phyloP scores from a whole-genome alignment of 176 grass and related monocot species.

The Carex littledalei region DNA sequence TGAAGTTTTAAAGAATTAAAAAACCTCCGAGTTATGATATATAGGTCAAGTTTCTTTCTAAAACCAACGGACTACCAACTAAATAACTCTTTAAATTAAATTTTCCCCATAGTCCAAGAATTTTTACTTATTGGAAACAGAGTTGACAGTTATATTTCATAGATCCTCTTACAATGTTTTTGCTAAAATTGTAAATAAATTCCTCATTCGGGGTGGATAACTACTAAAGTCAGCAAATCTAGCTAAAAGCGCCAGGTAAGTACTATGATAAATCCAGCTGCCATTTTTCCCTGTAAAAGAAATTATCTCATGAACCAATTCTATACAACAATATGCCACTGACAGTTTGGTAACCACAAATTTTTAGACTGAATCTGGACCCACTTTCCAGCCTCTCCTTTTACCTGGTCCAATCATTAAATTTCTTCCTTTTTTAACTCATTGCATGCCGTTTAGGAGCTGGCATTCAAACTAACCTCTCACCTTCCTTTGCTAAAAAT shows the following conservation, averaged over 20 bases:
- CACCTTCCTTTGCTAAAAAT: constrained; percentile 24
- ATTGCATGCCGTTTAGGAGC: constrained; percentile 6
- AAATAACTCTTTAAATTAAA: background rate
- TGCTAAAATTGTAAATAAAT: background rate
- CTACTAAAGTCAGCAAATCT: constrained; percentile 8
- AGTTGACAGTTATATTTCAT: constrained; percentile 1
- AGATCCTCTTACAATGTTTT: background rate
- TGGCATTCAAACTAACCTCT: constrained; percentile 19
- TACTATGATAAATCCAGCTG: background rate
- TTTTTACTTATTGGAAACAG: background rate
- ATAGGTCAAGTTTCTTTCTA: background rate
- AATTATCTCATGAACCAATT: background rate
- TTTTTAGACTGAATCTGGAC: background rate
- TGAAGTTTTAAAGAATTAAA: background rate
- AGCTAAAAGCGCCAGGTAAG: background rate
- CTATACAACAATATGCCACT: background rate
- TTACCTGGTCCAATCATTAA: background rate
- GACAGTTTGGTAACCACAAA: background rate
- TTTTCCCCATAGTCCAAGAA: background rate
- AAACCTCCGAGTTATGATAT: background rate
- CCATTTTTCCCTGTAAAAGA: background rate
- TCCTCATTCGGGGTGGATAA: background rate
- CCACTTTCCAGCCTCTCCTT: background rate
- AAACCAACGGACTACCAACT: background rate
- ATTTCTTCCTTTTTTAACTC: background rate